phyloP scores from a whole-genome alignment of 2,329 filamentous ascomycete genomes.

The Talaromyces piceae region DNA sequence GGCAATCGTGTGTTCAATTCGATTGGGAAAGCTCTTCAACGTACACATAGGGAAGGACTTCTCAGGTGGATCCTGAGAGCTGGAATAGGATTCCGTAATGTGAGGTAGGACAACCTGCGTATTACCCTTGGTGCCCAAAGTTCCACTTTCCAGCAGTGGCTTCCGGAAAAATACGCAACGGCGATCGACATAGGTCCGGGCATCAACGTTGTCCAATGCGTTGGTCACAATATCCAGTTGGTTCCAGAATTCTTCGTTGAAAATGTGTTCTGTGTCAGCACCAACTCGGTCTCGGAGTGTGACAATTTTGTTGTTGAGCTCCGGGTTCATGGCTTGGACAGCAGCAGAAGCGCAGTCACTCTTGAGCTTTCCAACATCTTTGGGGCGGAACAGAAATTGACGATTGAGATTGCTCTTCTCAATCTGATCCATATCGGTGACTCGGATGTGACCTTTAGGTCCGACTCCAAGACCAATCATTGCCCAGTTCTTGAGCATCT shows the following conservation, averaged over 20 bases:
- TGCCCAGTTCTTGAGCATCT: conserved; percentile 99
- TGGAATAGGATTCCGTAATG: conserved; percentile 93
- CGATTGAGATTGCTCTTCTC: conserved; percentile 98
- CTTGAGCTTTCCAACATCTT: conserved; percentile 94
- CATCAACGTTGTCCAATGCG: conserved; percentile 94
- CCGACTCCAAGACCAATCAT: conserved; percentile 94
- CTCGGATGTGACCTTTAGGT: conserved; percentile 76
- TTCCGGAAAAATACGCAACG: conserved; percentile 98
- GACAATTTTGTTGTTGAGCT: conserved; percentile 76
- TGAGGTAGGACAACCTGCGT: conserved; percentile 89
- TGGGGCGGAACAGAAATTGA: conserved; percentile 89
- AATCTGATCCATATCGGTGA: conserved; percentile 98
- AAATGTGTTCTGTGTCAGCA: conserved; percentile 83
- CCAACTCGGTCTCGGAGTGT: conserved; percentile 85
- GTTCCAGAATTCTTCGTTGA: conserved; percentile 90
- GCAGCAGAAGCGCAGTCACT: conserved; percentile 86
- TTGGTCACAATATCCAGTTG: conserved; percentile 87
- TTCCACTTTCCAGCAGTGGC: conserved; percentile 90
- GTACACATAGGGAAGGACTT: conserved; percentile 99
- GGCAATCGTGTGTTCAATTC: conserved; percentile 96
- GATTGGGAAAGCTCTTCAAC: conserved; percentile 92
- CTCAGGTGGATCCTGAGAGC: conserved; percentile 93
- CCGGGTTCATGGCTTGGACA: conserved; percentile 93
- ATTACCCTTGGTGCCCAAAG: conserved; percentile 97
- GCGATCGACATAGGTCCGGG: conserved; percentile 90